A percentile compares a stretch with the other conserved stretches of the same genome.
Evolutionary conservation across 805 yeast genomes (phyloP).

Genomic region (Kregervanrija pseudodelftensis): DNA sequence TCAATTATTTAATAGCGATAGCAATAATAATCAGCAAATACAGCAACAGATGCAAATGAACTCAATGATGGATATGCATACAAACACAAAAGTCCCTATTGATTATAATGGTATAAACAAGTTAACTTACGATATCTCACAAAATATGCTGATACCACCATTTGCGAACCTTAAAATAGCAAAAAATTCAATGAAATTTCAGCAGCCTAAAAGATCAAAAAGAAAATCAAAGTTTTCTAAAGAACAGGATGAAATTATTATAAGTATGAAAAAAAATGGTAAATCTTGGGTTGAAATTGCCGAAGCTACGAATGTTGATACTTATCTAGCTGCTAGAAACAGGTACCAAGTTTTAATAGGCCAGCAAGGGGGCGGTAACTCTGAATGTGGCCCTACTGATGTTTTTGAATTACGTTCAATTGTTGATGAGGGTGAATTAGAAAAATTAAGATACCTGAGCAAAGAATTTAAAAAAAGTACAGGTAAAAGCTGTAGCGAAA

Average conservation of each 20-base stretch:
- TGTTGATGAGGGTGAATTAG: constrained; percentile 65
- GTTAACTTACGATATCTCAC: constrained; percentile 21
- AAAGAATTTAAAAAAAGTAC: constrained; percentile 50
- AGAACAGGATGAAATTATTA: constrained; percentile 61
- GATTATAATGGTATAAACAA: constrained; percentile 16
- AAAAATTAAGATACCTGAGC: constrained; percentile 62
- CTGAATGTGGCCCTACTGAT: constrained; percentile 56
- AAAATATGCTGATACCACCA: constrained; percentile 23
- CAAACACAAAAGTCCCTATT: constrained; percentile 2
- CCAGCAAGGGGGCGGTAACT: constrained; percentile 70
- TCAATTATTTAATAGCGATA: not conserved
- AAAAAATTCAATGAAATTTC: constrained; percentile 14
- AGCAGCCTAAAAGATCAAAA: constrained; percentile 39
- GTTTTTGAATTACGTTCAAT: constrained; percentile 39
- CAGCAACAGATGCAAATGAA: not conserved
- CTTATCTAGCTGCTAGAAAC: constrained; percentile 67
- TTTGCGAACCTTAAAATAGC: constrained; percentile 18
- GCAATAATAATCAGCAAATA: not conserved
- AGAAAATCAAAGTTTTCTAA: constrained; percentile 63
- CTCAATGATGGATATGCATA: constrained; percentile 3
- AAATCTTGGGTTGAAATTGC: constrained; percentile 72
- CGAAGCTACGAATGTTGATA: constrained; percentile 52
- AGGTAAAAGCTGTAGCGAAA: constrained; percentile 43
- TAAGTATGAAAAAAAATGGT: constrained; percentile 54
- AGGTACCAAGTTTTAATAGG: constrained; percentile 77